Base-by-base conservation (phyloP, 2,329 filamentous ascomycete genomes). In the Chaetothyriales sp. region DNA sequence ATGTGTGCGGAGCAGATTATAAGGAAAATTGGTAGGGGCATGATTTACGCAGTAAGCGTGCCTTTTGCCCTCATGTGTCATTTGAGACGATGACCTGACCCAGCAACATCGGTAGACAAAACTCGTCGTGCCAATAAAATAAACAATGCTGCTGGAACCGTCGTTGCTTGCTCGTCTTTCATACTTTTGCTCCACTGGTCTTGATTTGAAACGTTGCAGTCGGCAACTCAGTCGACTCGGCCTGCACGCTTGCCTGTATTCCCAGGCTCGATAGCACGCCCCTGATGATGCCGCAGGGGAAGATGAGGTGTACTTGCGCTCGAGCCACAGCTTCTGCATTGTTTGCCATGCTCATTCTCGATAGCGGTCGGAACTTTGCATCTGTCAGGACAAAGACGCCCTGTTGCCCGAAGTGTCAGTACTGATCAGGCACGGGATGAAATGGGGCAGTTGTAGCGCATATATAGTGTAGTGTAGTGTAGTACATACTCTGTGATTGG, bases 351-450 rank as follows among this genome's bases (percentile, higher is more conserved):
- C 84, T 90, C 89, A 96, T 95, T 47, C 88, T 78, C 36, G 81
- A 77, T 59, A 98, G 83, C 0, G 90, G 89, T 47, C 86, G 83
- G 70, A 98, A 98, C 8, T 83, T 74, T 64, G 88, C 88, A 69
- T 98, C 92, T 12, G 90, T 96, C 49, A 98, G 73, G 44, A 98
- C 92, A 67, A 95, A 98, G 59, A 96, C 88, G 48, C 92, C 92
- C 81, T 86, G 53, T 25, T 25, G 50, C 18, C 8, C 26, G 6
- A 18, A 8, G 5, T 39, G 32, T 47, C 26, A 47, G 45, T 19
- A 47, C 19, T 45, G 22, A 25, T n/a, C n/a, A n/a, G n/a, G n/a
- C n/a, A n/a, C n/a, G n/a, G n/a, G n/a, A n/a, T n/a, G n/a, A n/a
- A n/a, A n/a, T n/a, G n/a, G n/a, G n/a, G n/a, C n/a, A n/a, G n/a